Percentiles rank a stretch among this genome's conserved stretches.
Evolutionary conservation across 148 eudicot species (phyloP).

Genomic region (Arctostaphylos glauca): DNA sequence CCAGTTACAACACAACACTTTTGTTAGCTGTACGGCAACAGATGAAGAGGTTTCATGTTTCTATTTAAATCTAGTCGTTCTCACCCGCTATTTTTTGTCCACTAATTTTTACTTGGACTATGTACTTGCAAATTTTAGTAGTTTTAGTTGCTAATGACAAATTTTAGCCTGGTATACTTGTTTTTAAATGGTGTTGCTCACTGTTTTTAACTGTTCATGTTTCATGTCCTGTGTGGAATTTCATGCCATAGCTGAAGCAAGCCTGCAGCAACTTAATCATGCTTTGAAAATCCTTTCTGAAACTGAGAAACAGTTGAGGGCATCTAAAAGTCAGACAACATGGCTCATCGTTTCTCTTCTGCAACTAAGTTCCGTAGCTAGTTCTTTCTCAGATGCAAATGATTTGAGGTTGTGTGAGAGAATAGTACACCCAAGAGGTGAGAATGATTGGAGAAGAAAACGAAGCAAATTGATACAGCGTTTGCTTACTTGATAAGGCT

Average conservation of each 20-base stretch:
- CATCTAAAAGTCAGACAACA: constrained; percentile 78
- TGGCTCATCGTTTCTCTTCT: constrained; percentile 94
- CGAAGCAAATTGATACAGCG: background rate
- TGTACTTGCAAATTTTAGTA: background rate
- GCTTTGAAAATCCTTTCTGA: constrained; percentile 82
- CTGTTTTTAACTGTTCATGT: background rate
- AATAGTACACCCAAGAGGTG: constrained; percentile 62
- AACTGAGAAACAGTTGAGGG: constrained; percentile 82
- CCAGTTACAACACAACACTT: background rate
- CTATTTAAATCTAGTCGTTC: background rate
- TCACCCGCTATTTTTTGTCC: background rate
- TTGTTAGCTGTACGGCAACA: background rate
- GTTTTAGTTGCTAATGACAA: background rate
- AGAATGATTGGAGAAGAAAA: constrained; percentile 2
- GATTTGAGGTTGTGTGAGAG: constrained; percentile 56
- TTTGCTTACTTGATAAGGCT: constrained; percentile 10
- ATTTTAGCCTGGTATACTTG: background rate
- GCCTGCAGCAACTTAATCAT: constrained; percentile 74
- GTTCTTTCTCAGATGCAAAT: constrained; percentile 45
- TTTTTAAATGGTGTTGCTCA: background rate
- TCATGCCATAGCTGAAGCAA: constrained; percentile 62
- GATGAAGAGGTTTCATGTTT: background rate
- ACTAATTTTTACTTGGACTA: background rate
- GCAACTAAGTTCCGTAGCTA: constrained; percentile 65
- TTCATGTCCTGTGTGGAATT: background rate